These are phyloP conservation scores for Chloris gayana DNA, from an alignment of 176 grass and related monocot genomes.

Conservation along the genomic window DNA sequence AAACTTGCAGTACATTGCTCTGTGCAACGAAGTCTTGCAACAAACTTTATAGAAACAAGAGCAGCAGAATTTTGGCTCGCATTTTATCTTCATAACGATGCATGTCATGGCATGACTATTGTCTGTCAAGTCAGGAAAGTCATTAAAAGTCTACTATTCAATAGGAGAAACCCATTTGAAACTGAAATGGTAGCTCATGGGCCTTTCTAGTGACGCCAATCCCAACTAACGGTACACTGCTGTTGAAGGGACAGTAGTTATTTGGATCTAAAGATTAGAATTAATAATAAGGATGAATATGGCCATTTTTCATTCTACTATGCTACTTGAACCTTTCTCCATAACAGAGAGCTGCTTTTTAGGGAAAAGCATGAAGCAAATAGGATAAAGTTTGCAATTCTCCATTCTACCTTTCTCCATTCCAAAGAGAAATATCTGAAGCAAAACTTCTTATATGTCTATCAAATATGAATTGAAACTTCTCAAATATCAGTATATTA, in stretches of 20 bases:
- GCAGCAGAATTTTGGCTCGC: constrained; percentile 1
- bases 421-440: neutral
- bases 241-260: neutral
- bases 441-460: neutral
- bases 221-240: neutral
- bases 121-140: neutral
- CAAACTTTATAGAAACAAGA: neutral
- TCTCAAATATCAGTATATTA: neutral
- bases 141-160: constrained; percentile 17
- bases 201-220: neutral
- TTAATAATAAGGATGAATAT: constrained; percentile 13
- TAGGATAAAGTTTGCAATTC: neutral
- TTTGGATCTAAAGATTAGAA: neutral
- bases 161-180: neutral
- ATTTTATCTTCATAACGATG: neutral
- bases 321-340: neutral
- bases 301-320: neutral
- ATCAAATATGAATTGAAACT: neutral
- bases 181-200: neutral
- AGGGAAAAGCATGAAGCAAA: neutral
- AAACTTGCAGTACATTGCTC: neutral
- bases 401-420: constrained; percentile 42
- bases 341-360: neutral
- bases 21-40: neutral
- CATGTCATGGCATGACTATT: neutral